A percentile compares a stretch with the other conserved stretches of the same genome.
These are phyloP conservation scores for Pythium oligandrum DNA, from an alignment of 352 stramenopile species.

Conservation along the genomic window DNA sequence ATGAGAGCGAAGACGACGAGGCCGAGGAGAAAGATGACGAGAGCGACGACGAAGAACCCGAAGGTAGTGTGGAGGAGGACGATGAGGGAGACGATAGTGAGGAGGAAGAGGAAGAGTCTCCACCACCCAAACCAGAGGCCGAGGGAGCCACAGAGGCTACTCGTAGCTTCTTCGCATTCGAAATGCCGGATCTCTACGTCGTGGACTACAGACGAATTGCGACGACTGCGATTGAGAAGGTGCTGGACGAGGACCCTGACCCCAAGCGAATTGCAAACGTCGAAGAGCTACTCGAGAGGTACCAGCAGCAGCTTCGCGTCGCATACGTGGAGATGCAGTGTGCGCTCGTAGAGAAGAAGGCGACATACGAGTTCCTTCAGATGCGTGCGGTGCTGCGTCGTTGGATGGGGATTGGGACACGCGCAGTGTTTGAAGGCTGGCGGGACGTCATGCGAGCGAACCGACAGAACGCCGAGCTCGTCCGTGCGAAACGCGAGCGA, in stretches of 20 bases:
- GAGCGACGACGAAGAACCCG: constrained; percentile 10
- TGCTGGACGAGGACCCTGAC: constrained; percentile 30
- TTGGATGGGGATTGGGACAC: constrained; percentile 49
- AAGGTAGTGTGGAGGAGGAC: constrained; percentile 10
- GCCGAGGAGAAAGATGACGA: constrained; percentile 16
- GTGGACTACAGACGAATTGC: constrained; percentile 41
- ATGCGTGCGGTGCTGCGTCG: constrained; percentile 50
- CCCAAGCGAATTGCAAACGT: constrained; percentile 7
- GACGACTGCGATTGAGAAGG: constrained; percentile 27
- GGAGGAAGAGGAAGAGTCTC: background rate
- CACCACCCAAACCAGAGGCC: constrained; percentile 1
- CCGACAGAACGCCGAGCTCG: constrained; percentile 23
- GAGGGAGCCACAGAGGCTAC: constrained; percentile 3
- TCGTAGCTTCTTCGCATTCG: constrained; percentile 38
- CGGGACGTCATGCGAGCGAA: constrained; percentile 39
- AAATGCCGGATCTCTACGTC: constrained; percentile 39
- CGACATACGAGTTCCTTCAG: constrained; percentile 53
- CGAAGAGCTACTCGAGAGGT: constrained; percentile 44
- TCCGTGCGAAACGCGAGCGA: constrained; percentile 23
- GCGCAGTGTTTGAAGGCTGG: constrained; percentile 57
- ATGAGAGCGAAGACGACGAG: constrained; percentile 11
- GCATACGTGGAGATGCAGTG: constrained; percentile 49
- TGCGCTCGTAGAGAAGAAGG: constrained; percentile 32
- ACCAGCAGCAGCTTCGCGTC: constrained; percentile 36
- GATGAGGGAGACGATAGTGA: constrained; percentile 13